Evolutionary conservation across 257 asterid genomes (phyloP), one percentile per base, ranked within the genome.

Genomic region (Ilex asprella): DNA sequence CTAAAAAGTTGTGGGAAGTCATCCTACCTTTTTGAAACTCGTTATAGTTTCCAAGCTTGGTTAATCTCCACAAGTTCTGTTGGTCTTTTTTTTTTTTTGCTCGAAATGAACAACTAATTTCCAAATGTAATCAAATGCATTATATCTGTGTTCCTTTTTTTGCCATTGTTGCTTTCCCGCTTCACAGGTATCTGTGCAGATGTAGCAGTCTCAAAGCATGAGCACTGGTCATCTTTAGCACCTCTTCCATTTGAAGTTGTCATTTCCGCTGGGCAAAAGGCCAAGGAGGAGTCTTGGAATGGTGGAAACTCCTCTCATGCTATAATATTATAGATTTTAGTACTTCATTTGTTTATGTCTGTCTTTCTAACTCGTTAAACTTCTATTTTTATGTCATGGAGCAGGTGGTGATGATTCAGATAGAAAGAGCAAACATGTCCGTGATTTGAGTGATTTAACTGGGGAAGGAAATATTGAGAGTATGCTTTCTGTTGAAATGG

Each of bases 401-500:
- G 74, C 81, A 77, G 86, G 80, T 57, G 86, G 68, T 31, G 80
- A 80, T 67, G 78, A 77, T 71, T 65, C 81, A 14, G 83, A 80
- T 56, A 60, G 86, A 16, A 53, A 29, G 7, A 53, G 30, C 27
- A 14, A 35, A 35, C 41, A 3, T 15, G 30, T 53, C 4, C 57
- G 57, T 16, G 73, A 67, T 79, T 78, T 90, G 79, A 93, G 79
- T 70, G 97, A 93, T 79, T 70, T 93, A 67, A 73, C 92, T 15
- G 99, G 99, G 78, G 99, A 93, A 79, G 99, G 99, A 80, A 93
- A 87, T 81, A 89, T 93, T 59, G 99, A 93, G 83, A 93, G 85
- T 70, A 93, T 89, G 99, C 96, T 93, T 69, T 82, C 99, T 15
- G 99, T 93, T 70, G 99, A 93, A 84, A 93, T 93, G 99, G 99